Evolutionary conservation across 2,329 filamentous ascomycete genomes (phyloP), one percentile per base, ranked within the genome.

Genomic region (Chrysoporthe austroafricana): DNA sequence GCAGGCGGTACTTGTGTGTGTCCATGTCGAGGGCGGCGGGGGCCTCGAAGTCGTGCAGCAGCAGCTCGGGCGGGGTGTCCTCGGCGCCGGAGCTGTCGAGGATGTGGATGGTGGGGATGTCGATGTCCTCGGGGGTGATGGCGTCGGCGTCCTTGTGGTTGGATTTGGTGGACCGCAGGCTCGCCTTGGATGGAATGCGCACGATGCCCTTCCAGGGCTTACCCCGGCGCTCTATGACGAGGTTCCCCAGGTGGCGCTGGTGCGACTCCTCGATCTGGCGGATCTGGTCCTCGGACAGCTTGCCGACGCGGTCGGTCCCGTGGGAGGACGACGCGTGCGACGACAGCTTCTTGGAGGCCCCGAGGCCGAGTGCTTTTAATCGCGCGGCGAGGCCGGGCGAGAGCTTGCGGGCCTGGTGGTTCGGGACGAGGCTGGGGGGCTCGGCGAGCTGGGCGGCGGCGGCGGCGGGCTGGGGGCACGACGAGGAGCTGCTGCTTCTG

Each of bases 1-100:
- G 90, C 76, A 93, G 80, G 57, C 88, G 86, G 76, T 92, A 93
- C 78, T 93, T 93, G 75, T 91, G 86, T 66, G 87, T 90, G 79
- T 93, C 91, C 85, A 91, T 89, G 71, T 86, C 85, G 77, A 88
- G 74, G 67, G 83, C 82, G 64, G 83, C 80, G 18, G 80, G 74
- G 46, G 80, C 79, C 73, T 76, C 80, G 77, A 84, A 89, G 79
- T 86, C 83, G 50, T 85, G 85, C 13, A 87, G 78, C 72, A 79
- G 73, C 72, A 79, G 73, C 70, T 80, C 75, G 67, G 78, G 26
- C 2, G 26, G 74, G 62, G 76, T 76, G 65, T 72, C 62, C 50
- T 73, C 70, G 56, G 74, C 69, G 69, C 67, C 60, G 64, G 73
- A 68, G 64, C 74, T 73, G 70, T 78, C 76, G 71, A 70, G 73